Evolutionary conservation across 257 asterid genomes (phyloP).

Genomic region (Eucommia ulmoides): DNA sequence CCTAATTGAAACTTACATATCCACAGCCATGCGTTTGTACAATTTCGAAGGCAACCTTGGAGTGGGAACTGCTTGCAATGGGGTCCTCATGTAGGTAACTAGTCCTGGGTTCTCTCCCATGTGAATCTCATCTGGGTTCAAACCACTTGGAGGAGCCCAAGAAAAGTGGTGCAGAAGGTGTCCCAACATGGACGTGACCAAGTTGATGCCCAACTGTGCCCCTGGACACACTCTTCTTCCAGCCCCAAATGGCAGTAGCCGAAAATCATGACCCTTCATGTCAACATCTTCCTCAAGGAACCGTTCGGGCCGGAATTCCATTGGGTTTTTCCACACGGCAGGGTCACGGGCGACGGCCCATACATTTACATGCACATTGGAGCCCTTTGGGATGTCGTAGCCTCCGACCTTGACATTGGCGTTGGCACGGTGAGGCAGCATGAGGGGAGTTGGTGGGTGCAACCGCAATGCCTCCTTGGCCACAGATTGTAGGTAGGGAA

Average conservation of each 20-base stretch:
- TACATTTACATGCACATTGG: constrained; percentile 56
- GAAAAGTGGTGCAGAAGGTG: constrained; percentile 61
- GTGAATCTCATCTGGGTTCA: constrained; percentile 36
- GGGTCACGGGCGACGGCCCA: constrained; percentile 80
- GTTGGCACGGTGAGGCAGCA: constrained; percentile 63
- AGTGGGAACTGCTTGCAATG: constrained; percentile 43
- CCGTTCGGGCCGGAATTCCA: constrained; percentile 56
- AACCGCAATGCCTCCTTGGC: constrained; percentile 60
- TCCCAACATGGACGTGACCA: constrained; percentile 71
- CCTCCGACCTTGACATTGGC: constrained; percentile 51
- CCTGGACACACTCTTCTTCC: constrained; percentile 72
- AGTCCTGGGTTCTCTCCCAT: constrained; percentile 58
- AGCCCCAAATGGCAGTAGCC: constrained; percentile 66
- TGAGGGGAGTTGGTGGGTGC: constrained; percentile 82
- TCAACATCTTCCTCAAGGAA: constrained; percentile 64
- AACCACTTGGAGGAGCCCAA: constrained; percentile 46
- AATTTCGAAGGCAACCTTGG: constrained; percentile 38
- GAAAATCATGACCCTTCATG: constrained; percentile 65
- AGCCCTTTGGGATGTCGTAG: constrained; percentile 64
- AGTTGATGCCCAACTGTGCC: constrained; percentile 56
- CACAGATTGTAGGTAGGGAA: constrained; percentile 46
- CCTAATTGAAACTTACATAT: constrained; percentile 19
- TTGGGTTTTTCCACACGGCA: constrained; percentile 38
- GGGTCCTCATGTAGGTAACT: constrained; percentile 63
- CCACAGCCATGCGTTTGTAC: constrained; percentile 36